Evolutionary conservation across 768 basidiomycete genomes (phyloP), one percentile per base, ranked within the genome.

Genomic region (Kondoa malvinella): DNA sequence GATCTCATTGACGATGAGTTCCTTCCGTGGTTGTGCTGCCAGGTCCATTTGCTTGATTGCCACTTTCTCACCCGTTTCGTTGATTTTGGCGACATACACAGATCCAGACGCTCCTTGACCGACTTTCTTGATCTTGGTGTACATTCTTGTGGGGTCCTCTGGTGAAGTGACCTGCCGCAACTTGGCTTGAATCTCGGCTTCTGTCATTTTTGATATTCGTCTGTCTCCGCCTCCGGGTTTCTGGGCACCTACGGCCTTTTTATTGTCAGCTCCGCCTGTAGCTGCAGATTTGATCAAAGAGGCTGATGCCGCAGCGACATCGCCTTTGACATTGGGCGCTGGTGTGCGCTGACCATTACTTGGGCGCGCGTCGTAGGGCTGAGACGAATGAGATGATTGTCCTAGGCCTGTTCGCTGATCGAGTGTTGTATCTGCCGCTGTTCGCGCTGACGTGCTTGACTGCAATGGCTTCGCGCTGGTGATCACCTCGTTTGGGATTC

Each of bases 151-250:
- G 27, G 94, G 94, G 76, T 97, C 94, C 26, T 89, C 86, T 57
- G 83, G 80, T 57, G 82, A 85, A 60, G 96, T 92, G 0, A 97
- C 92, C 71, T 85, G 84, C 71, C 90, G 81, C 72, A 99, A 80
- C 79, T 94, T 95, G 76, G 92, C 89, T 92, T 96, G 95, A 73
- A 97, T 92, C 80, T 99, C 94, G 62, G 86, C 87, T 78, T 99
- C 94, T 63, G 87, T 88, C 89, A 99, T 89, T 50, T 91, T 88
- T 71, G 89, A 92, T 73, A 96, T 94, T 70, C 94, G 82, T 78
- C 90, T 87, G 77, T 92, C 84, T 14, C 79, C 76, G 12, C 56
- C 17, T 31, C n/a, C n/a, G n/a, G n/a, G n/a, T n/a, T n/a, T n/a
- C n/a, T n/a, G n/a, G 16, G 89, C 87, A 0, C 27, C 62, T 16